Percentiles rank a stretch among this genome's conserved stretches.
Conservation (phyloP, 306 rosid genomes). For the Alnus rubra region DNA sequence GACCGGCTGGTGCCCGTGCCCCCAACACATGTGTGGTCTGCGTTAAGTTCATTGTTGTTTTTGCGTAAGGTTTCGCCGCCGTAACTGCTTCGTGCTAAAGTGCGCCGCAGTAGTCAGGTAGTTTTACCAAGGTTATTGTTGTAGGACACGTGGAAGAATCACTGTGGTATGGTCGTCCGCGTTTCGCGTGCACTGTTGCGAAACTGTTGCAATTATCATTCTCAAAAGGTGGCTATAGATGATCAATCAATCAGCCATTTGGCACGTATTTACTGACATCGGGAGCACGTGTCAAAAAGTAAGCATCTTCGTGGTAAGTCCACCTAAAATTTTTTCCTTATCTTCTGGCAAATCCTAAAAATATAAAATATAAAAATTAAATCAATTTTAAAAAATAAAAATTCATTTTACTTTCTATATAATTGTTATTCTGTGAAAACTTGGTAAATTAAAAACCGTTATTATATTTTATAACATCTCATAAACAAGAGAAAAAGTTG, state of each 20-base stretch:
- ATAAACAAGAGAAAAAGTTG: too few relatives aligned
- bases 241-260: background rate
- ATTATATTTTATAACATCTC: too few relatives aligned
- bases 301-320: too few relatives aligned
- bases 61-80: too few relatives aligned
- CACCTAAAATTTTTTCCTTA: too few relatives aligned
- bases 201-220: background rate
- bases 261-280: background rate
- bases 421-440: too few relatives aligned
- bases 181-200: background rate
- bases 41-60: background rate
- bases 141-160: slow-evolving; percentile 37
- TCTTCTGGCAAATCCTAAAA: too few relatives aligned
- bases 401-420: too few relatives aligned
- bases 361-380: too few relatives aligned
- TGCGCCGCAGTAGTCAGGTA: background rate
- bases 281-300: background rate
- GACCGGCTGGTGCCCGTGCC: background rate
- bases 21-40: background rate
- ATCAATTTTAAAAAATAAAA: too few relatives aligned
- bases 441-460: too few relatives aligned
- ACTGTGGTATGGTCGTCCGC: background rate
- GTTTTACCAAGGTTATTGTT: background rate
- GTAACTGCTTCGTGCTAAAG: background rate
- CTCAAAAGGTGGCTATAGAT: slow-evolving; percentile 7